Conservation (phyloP, 1,284 basidiomycete genomes). For the Acaromyces ingoldii region DNA sequence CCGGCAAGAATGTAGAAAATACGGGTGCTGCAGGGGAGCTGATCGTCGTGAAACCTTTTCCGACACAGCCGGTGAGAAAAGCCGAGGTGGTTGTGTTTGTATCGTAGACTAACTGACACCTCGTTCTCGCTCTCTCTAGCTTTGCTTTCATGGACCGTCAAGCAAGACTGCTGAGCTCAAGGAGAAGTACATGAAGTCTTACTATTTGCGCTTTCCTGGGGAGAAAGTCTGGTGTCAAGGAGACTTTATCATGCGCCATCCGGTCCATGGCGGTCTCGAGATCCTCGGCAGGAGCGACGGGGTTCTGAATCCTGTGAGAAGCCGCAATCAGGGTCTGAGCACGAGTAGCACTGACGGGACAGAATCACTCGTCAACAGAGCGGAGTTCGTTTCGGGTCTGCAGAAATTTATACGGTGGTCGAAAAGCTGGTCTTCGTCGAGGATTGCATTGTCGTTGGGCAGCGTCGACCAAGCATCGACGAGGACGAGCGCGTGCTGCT, state of each 20-base stretch:
- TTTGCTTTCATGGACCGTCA: no score
- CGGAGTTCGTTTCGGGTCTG: constrained; percentile 76
- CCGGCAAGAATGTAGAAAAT: constrained; percentile 21
- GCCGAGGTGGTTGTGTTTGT: no score
- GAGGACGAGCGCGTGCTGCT: constrained; percentile 48
- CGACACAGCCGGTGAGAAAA: constrained; percentile 48
- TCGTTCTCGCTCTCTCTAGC: no score
- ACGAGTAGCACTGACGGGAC: no score
- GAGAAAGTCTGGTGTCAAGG: constrained; percentile 36
- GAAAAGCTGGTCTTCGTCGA: constrained; percentile 54
- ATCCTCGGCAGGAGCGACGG: constrained; percentile 63
- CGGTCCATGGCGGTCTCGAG: constrained; percentile 61
- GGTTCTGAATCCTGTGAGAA: constrained; percentile 61
- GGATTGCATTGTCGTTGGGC: constrained; percentile 72
- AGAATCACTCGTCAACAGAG: no score
- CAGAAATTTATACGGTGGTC: constrained; percentile 77
- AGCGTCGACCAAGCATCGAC: constrained; percentile 22
- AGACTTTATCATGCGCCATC: constrained; percentile 31
- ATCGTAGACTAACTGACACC: no score
- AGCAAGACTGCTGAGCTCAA: constrained; percentile 33
- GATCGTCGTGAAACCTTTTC: constrained; percentile 45
- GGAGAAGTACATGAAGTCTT: constrained; percentile 47
- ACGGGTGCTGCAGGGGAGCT: constrained; percentile 37
- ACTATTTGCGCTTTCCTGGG: constrained; percentile 40
- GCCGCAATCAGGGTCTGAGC: no score